Percentiles rank a stretch among this genome's conserved stretches.
phyloP scores from a whole-genome alignment of 202 grass and related monocot genomes.

The Eragrostis tef region DNA sequence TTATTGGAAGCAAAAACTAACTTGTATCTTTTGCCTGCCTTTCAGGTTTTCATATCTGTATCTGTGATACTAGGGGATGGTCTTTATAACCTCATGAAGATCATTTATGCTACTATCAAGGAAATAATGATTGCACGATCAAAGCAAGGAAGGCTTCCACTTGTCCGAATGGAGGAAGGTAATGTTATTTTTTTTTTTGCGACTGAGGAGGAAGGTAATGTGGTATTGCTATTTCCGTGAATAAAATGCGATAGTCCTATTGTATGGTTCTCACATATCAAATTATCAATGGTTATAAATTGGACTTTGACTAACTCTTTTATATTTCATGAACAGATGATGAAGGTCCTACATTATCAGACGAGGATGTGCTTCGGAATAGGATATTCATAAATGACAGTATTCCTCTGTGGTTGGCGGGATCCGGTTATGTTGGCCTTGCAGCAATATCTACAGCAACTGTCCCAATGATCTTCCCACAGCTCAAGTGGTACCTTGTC shows the following conservation, averaged over 20 bases:
- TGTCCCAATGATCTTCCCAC: conserved; percentile 84
- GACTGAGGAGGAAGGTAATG: not conserved
- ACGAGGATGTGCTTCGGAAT: conserved; percentile 57
- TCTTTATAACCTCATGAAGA: conserved; percentile 96
- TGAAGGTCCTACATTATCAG: conserved; percentile 55
- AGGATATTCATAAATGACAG: conserved; percentile 75
- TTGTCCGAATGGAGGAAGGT: conserved; percentile 57
- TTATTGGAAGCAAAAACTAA: conserved; percentile 34
- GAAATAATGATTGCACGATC: conserved; percentile 70
- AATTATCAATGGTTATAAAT: not conserved
- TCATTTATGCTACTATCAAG: conserved; percentile 68
- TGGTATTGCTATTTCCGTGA: not conserved
- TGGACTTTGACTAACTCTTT: not conserved
- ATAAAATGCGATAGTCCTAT: not conserved
- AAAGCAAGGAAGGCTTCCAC: conserved; percentile 58
- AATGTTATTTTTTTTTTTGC: not conserved
- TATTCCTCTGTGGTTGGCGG: conserved; percentile 80
- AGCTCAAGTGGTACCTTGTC: conserved; percentile 89
- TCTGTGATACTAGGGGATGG: conserved; percentile 95
- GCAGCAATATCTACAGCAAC: conserved; percentile 77
- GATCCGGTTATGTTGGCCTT: conserved; percentile 72
- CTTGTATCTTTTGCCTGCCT: not conserved
- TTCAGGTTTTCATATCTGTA: conserved; percentile 90
- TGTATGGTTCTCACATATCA: not conserved
- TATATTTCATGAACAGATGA: conserved; percentile 51